A percentile compares a stretch with the other conserved stretches of the same genome.
Evolutionary conservation across 805 yeast species (phyloP).

Genomic region (Lachancea kluyveri): DNA sequence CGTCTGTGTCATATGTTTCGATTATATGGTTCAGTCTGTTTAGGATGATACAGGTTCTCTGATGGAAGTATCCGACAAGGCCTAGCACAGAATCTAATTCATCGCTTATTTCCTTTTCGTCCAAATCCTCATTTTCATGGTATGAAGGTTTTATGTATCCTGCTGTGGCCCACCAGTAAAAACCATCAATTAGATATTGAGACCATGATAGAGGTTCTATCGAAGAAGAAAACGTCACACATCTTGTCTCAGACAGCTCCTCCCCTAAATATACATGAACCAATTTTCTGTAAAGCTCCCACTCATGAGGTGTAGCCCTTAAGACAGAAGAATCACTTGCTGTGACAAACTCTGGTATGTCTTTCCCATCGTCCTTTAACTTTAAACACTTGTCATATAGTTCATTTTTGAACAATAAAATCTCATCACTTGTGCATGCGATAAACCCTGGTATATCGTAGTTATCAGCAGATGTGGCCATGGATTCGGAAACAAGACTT

Average conservation of each 20-base stretch:
- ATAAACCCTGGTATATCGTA: slow-evolving; percentile 15
- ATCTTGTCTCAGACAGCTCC: slow-evolving; percentile 12
- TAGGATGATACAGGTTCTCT: slow-evolving; percentile 12
- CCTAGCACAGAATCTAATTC: slow-evolving; percentile 11
- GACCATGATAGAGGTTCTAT: slow-evolving; percentile 28
- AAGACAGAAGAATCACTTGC: slow-evolving; percentile 11
- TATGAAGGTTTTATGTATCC: slow-evolving; percentile 24
- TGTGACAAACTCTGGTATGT: slow-evolving; percentile 11
- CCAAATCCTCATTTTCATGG: slow-evolving; percentile 10
- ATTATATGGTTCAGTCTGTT: slow-evolving; percentile 13
- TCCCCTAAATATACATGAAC: slow-evolving; percentile 13
- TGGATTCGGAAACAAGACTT: slow-evolving; percentile 10
- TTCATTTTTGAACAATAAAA: slow-evolving; percentile 19
- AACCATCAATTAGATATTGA: slow-evolving; percentile 26
- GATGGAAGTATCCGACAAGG: slow-evolving; percentile 17
- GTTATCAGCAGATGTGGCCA: slow-evolving; percentile 6
- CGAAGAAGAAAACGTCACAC: slow-evolving; percentile 4
- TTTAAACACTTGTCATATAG: slow-evolving; percentile 22
- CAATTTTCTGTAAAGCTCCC: slow-evolving; percentile 15
- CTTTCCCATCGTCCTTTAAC: slow-evolving; percentile 8
- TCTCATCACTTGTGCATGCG: slow-evolving; percentile 30
- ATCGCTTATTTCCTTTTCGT: slow-evolving; percentile 6
- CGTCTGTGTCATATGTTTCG: slow-evolving; percentile 12
- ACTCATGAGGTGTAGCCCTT: slow-evolving; percentile 26
- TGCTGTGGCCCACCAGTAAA: slow-evolving; percentile 26